Conservation (phyloP, 2,329 filamentous ascomycete species). For the Beauveria varroae region DNA sequence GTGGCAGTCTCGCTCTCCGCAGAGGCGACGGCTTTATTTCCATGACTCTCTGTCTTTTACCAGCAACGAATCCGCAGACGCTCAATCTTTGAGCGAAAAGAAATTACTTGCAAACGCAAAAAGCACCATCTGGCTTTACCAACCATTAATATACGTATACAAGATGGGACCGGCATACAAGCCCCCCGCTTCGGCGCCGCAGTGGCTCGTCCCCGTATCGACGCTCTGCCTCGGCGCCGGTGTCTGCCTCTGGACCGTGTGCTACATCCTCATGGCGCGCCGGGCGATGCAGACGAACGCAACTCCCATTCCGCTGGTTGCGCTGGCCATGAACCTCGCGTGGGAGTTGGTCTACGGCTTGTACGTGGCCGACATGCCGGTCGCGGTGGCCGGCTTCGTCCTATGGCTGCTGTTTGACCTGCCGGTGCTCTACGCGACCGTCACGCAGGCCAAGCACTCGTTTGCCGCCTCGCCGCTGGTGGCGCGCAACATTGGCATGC, state of each 20-base stretch:
- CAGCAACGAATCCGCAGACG: no score
- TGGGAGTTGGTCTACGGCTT: slow-evolving; percentile 45
- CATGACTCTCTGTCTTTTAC: no score
- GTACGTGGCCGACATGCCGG: slow-evolving; percentile 34
- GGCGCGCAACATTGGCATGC: slow-evolving; percentile 30
- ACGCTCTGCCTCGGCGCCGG: slow-evolving; percentile 28
- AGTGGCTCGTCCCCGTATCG: slow-evolving; percentile 31
- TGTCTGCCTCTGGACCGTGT: slow-evolving; percentile 32
- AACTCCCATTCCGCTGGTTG: slow-evolving; percentile 42
- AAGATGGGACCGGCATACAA: slow-evolving; percentile 33
- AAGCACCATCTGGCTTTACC: no score
- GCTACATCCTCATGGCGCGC: slow-evolving; percentile 40
- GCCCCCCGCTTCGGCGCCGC: slow-evolving; percentile 26
- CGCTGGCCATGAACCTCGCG: slow-evolving; percentile 41
- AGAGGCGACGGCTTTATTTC: no score
- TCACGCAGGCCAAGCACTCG: slow-evolving; percentile 36
- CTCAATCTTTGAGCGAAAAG: no score
- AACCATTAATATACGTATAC: no score
- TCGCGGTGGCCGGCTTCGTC: slow-evolving; percentile 37
- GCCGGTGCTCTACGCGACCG: slow-evolving; percentile 36
- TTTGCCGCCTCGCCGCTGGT: slow-evolving; percentile 35
- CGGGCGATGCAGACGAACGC: slow-evolving; percentile 38
- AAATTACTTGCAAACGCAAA: no score
- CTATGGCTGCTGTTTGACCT: slow-evolving; percentile 44
- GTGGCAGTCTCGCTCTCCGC: no score